Evolutionary conservation across 2,329 filamentous ascomycete species (phyloP).

Genomic region (Colletotrichum sp.): DNA sequence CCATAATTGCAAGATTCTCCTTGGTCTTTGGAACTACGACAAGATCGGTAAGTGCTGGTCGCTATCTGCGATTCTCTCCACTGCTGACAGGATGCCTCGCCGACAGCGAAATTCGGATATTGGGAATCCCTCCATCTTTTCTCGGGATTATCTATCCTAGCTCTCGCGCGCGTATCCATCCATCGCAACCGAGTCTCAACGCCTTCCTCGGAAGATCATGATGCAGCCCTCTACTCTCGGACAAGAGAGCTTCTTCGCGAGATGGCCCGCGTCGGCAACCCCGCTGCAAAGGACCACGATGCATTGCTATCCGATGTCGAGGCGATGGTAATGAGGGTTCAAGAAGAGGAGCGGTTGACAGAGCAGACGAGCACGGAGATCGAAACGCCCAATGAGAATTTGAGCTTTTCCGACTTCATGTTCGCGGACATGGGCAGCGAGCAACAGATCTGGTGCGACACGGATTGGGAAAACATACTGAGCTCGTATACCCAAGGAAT

Average conservation of each 20-base stretch:
- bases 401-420: background rate
- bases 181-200: background rate
- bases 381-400: background rate
- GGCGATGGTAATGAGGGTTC: constrained; percentile 7
- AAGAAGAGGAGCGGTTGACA: background rate
- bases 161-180: constrained; percentile 8
- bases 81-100: fast-evolving
- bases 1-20: constrained; percentile 16
- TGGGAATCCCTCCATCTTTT: constrained; percentile 30
- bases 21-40: background rate
- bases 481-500: constrained; percentile 5
- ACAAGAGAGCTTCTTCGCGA: constrained; percentile 10
- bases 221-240: background rate
- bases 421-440: background rate
- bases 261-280: constrained; percentile 21
- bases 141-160: constrained; percentile 25
- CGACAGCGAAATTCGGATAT: constrained; percentile 26
- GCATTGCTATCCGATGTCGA: constrained; percentile 21
- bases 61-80: fast-evolving
- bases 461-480: constrained; percentile 6
- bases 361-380: background rate
- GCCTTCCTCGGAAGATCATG: background rate
- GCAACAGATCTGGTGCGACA: background rate
- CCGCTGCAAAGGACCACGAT: constrained; percentile 17
- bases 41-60: constrained; percentile 13